Conservation (phyloP, 2,329 filamentous ascomycete species). For the Uncinocarpus reesii region DNA sequence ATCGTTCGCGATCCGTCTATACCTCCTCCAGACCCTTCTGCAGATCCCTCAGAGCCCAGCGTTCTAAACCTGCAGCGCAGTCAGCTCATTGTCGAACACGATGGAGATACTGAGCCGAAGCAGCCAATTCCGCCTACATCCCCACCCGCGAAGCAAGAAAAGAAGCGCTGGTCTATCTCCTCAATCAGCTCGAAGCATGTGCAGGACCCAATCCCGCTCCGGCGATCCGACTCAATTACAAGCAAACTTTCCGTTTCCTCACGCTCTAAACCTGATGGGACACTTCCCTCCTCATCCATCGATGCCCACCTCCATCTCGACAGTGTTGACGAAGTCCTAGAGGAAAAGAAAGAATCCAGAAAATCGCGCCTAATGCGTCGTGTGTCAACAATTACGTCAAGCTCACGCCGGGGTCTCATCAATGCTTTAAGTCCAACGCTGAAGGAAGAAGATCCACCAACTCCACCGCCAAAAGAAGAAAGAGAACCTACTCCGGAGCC, state of each 20-base stretch:
- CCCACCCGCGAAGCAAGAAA: conserved; percentile 23
- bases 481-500: conserved; percentile 15
- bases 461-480: conserved; percentile 13
- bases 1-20: conserved; percentile 57
- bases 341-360: conserved; percentile 46
- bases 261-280: conserved; percentile 29
- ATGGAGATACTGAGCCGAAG: conserved; percentile 34
- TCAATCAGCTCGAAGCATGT: conserved; percentile 27
- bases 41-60: conserved; percentile 25
- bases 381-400: conserved; percentile 51
- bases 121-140: conserved; percentile 17
- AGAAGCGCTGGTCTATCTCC: conserved; percentile 33
- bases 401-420: conserved; percentile 40
- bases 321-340: conserved; percentile 31
- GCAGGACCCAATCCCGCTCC: conserved; percentile 15
- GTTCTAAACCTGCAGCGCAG: conserved; percentile 43
- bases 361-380: conserved; percentile 56
- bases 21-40: conserved; percentile 25
- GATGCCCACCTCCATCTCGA: conserved; percentile 26
- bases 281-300: conserved; percentile 24
- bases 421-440: conserved; percentile 28
- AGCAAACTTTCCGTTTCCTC: conserved; percentile 34
- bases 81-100: conserved; percentile 55
- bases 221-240: conserved; percentile 29
- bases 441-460: conserved; percentile 29